Evolutionary conservation across 2,329 filamentous ascomycete species (phyloP).

Genomic region (Claviceps maximensis): DNA sequence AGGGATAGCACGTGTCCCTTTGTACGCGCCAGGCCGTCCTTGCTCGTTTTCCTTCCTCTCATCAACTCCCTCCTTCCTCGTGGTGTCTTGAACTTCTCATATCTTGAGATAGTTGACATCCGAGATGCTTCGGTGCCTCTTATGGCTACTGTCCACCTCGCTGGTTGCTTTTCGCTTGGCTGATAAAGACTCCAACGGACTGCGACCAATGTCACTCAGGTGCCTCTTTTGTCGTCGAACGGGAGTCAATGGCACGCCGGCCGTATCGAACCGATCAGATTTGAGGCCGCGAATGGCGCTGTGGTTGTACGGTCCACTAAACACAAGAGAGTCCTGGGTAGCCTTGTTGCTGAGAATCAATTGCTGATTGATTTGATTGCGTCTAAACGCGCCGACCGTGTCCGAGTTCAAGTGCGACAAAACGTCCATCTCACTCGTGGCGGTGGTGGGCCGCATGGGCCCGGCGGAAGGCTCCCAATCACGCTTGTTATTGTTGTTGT

Average conservation of each 20-base stretch:
- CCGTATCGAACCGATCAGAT: constrained; percentile 51
- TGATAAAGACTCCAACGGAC: constrained; percentile 33
- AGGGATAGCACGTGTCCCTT: constrained; percentile 24
- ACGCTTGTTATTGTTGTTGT: constrained; percentile 28
- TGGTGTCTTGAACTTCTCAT: constrained; percentile 17
- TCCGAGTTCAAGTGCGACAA: constrained; percentile 50
- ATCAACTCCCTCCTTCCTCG: not conserved
- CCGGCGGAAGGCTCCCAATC: constrained; percentile 38
- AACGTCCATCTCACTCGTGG: constrained; percentile 32
- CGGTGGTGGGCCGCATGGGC: constrained; percentile 35
- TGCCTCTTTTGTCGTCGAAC: constrained; percentile 44
- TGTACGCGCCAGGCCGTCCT: constrained; percentile 29
- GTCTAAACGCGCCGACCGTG: constrained; percentile 67
- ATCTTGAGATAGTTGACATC: constrained; percentile 38
- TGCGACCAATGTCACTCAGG: constrained; percentile 31
- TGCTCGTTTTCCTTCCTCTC: constrained; percentile 22
- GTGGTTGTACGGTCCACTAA: constrained; percentile 46
- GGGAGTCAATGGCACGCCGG: constrained; percentile 55
- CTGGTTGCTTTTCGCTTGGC: constrained; percentile 43
- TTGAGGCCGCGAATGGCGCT: constrained; percentile 51
- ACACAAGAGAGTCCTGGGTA: constrained; percentile 48
- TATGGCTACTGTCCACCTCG: constrained; percentile 32
- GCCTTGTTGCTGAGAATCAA: constrained; percentile 47
- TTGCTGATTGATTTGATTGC: constrained; percentile 49
- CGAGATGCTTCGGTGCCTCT: constrained; percentile 45